A percentile compares a stretch with the other conserved stretches of the same genome.
Evolutionary conservation across 2,329 filamentous ascomycete genomes (phyloP).

Genomic region (Endoconidiophora polonica): DNA sequence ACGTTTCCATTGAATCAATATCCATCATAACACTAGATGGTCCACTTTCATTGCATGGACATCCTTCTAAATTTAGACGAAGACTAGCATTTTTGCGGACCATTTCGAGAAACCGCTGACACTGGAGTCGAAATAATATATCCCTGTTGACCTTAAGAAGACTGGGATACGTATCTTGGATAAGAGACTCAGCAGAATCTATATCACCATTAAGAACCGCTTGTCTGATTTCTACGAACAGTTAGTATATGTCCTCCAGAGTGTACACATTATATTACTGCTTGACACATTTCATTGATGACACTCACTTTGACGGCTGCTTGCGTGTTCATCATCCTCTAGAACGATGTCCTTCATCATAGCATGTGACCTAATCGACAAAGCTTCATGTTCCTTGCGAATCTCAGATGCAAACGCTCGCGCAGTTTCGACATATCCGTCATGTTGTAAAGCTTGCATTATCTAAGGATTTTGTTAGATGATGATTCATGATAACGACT

Average conservation of each 20-base stretch:
- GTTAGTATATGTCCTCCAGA: background rate
- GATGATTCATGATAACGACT: too few relatives aligned
- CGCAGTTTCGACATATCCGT: slow-evolving; percentile 89
- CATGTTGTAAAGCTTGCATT: slow-evolving; percentile 80
- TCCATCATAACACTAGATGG: slow-evolving; percentile 25
- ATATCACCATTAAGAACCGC: slow-evolving; percentile 86
- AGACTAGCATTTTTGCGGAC: slow-evolving; percentile 47
- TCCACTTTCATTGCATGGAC: slow-evolving; percentile 26
- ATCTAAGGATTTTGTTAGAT: background rate
- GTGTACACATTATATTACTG: too few relatives aligned
- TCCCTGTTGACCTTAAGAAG: slow-evolving; percentile 68
- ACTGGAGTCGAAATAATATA: slow-evolving; percentile 75
- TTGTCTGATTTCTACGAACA: slow-evolving; percentile 53
- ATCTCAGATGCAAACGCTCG: slow-evolving; percentile 76
- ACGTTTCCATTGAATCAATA: slow-evolving; percentile 26
- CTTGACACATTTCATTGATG: too few relatives aligned
- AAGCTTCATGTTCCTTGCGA: slow-evolving; percentile 50
- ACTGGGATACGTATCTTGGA: slow-evolving; percentile 58
- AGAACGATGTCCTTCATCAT: slow-evolving; percentile 42
- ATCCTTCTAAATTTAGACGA: slow-evolving; percentile 20
- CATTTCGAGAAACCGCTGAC: slow-evolving; percentile 91
- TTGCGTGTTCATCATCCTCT: slow-evolving; percentile 70
- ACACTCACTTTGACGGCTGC: slow-evolving; percentile 66
- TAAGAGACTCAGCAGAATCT: slow-evolving; percentile 73
- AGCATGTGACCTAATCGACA: slow-evolving; percentile 40